A percentile compares a stretch with the other conserved stretches of the same genome.
Evolutionary conservation across 306 rosid species (phyloP).

Genomic region (Arachis hypogaea): DNA sequence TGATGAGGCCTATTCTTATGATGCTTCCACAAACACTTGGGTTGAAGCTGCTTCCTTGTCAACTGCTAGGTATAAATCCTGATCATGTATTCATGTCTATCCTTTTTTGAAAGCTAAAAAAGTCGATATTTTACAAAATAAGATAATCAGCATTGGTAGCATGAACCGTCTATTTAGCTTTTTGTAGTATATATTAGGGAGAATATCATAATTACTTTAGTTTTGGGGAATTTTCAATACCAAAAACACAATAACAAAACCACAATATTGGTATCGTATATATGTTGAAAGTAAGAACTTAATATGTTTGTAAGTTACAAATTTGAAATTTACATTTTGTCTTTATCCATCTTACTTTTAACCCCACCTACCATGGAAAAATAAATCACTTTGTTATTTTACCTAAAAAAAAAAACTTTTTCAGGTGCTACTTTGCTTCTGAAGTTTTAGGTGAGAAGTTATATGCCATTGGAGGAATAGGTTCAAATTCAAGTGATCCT

Average conservation of each 20-base stretch:
- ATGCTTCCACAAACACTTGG: slow-evolving; percentile 69
- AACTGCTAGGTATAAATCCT: slow-evolving; percentile 68
- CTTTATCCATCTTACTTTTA: slow-evolving; percentile 13
- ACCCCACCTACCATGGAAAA: slow-evolving; percentile 2
- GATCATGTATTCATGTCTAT: background rate
- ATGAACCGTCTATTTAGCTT: background rate
- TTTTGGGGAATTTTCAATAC: background rate
- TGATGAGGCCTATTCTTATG: slow-evolving; percentile 71
- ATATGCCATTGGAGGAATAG: slow-evolving; percentile 81
- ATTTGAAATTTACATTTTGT: slow-evolving; percentile 8
- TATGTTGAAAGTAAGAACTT: background rate
- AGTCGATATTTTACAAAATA: slow-evolving; percentile 5
- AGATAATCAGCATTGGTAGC: background rate
- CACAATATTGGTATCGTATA: background rate
- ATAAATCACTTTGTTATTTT: slow-evolving; percentile 16
- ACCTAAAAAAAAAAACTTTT: slow-evolving; percentile 5
- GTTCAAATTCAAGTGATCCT: slow-evolving; percentile 65
- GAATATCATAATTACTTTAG: background rate
- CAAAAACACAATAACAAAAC: slow-evolving; percentile 6
- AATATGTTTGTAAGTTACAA: background rate
- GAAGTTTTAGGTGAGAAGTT: slow-evolving; percentile 76
- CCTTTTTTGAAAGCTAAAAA: slow-evolving; percentile 16
- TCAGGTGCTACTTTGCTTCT: slow-evolving; percentile 85
- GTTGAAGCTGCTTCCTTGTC: slow-evolving; percentile 66
- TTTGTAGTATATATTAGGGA: slow-evolving; percentile 7